Evolutionary conservation across 345 rosid genomes (phyloP).

Genomic region (Aquilaria malaccensis): DNA sequence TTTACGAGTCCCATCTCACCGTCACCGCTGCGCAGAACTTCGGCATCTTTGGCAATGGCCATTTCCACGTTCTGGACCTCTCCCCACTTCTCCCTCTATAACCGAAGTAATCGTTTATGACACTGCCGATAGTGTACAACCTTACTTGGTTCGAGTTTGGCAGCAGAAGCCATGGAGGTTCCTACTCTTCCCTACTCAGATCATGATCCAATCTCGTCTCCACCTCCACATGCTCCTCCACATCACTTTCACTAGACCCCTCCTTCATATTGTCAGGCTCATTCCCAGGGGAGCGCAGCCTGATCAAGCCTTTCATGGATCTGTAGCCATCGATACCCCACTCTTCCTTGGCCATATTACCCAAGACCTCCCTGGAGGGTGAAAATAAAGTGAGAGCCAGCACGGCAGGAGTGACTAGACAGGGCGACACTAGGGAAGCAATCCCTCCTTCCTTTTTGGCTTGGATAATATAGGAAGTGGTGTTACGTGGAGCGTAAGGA

Average conservation of each 20-base stretch:
- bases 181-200: constrained; percentile 41
- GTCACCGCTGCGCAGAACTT: too few species aligned
- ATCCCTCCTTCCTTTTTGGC: constrained; percentile 93
- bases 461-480: constrained; percentile 74
- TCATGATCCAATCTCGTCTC: constrained; percentile 96
- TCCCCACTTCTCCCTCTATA: too few species aligned
- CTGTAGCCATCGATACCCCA: constrained; percentile 99
- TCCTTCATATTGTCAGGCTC: constrained; percentile 64
- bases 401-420: constrained; percentile 85
- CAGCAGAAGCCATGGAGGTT: too few species aligned
- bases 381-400: constrained; percentile 79
- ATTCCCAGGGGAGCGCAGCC: constrained; percentile 64
- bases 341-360: constrained; percentile 93
- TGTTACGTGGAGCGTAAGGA: constrained; percentile 94
- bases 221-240: constrained; percentile 93
- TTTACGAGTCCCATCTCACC: too few species aligned
- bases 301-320: constrained; percentile 91
- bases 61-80: too few species aligned
- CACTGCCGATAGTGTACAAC: too few species aligned
- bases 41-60: too few species aligned
- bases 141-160: too few species aligned
- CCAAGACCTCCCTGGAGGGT: constrained; percentile 79
- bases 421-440: constrained; percentile 81
- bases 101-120: too few species aligned
- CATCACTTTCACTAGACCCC: constrained; percentile 93